These are phyloP conservation scores for Penicillium canariense DNA, from an alignment of 495 filamentous ascomycete genomes.

Conservation along the genomic window DNA sequence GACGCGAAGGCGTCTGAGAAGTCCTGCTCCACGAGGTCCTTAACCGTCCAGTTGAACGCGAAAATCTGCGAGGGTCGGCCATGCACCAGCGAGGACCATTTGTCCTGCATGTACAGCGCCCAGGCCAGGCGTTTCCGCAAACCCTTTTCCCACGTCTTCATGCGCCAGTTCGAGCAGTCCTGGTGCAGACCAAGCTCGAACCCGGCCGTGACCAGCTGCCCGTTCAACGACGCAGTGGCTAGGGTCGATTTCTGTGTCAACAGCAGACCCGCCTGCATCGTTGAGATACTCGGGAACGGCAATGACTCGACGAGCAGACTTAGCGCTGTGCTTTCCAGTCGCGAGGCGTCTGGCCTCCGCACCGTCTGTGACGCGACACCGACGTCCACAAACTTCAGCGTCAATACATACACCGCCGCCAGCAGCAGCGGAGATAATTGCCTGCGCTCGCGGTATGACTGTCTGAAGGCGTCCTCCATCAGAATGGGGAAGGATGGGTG, in stretches of 20 bases:
- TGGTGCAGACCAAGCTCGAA: conserved; percentile 58
- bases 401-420: conserved; percentile 85
- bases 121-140: conserved; percentile 57
- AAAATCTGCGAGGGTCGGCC: conserved; percentile 57
- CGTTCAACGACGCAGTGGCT: conserved; percentile 81
- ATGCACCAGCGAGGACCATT: conserved; percentile 56
- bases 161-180: conserved; percentile 54
- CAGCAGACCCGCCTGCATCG: conserved; percentile 86
- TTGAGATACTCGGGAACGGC: conserved; percentile 84
- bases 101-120: conserved; percentile 60
- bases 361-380: conserved; percentile 61
- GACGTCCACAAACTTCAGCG: conserved; percentile 85
- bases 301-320: conserved; percentile 73
- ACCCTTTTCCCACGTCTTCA: conserved; percentile 54
- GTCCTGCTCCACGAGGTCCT: conserved; percentile 51
- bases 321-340: conserved; percentile 74
- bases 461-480: conserved; percentile 81
- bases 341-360: conserved; percentile 68
- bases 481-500: conserved; percentile 91
- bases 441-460: conserved; percentile 75
- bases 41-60: conserved; percentile 56
- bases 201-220: conserved; percentile 61
- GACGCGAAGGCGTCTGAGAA: conserved; percentile 41
- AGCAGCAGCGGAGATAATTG: conserved; percentile 81
- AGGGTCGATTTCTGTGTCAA: conserved; percentile 85